Percentiles rank a stretch among this genome's conserved stretches.
These are phyloP conservation scores for Cryptosporidium parvum DNA, from an alignment of 169 alveolate genomes.

Conservation along the genomic window DNA sequence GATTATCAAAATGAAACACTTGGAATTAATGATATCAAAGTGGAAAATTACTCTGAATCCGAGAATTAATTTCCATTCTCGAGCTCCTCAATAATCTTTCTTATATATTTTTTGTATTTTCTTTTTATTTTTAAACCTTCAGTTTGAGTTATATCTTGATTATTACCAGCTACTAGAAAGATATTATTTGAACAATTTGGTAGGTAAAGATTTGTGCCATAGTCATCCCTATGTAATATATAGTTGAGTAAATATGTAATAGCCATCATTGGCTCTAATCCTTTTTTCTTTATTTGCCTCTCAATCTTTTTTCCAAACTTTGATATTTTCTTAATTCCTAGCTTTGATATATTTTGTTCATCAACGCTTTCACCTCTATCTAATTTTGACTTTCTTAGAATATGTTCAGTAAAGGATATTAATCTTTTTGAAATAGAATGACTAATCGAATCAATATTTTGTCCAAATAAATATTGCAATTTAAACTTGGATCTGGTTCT, in stretches of 20 bases:
- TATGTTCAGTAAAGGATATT: background rate
- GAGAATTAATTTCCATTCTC: conserved; percentile 21
- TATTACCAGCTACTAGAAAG: background rate
- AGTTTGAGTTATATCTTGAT: background rate
- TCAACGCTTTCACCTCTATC: background rate
- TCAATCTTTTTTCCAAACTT: conserved; percentile 2
- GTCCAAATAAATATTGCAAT: conserved; percentile 45
- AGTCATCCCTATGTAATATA: background rate
- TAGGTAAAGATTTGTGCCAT: background rate
- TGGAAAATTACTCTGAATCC: conserved; percentile 81
- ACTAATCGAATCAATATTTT: conserved; percentile 2
- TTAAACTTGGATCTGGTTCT: conserved; percentile 30
- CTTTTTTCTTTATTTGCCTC: background rate
- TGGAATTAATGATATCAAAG: conserved; percentile 94
- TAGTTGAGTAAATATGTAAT: conserved; percentile 24
- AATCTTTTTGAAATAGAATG: background rate
- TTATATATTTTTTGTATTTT: conserved; percentile 25
- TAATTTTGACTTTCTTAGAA: background rate
- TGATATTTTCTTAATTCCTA: background rate
- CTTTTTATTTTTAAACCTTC: background rate
- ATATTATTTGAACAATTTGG: background rate
- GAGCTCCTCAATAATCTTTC: background rate
- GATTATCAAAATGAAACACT: conserved; percentile 93
- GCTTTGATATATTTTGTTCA: background rate
- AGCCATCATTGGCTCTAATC: background rate